Evolutionary conservation across 2,329 filamentous ascomycete species (phyloP).

Genomic region (Herpomyces periplanetae): DNA sequence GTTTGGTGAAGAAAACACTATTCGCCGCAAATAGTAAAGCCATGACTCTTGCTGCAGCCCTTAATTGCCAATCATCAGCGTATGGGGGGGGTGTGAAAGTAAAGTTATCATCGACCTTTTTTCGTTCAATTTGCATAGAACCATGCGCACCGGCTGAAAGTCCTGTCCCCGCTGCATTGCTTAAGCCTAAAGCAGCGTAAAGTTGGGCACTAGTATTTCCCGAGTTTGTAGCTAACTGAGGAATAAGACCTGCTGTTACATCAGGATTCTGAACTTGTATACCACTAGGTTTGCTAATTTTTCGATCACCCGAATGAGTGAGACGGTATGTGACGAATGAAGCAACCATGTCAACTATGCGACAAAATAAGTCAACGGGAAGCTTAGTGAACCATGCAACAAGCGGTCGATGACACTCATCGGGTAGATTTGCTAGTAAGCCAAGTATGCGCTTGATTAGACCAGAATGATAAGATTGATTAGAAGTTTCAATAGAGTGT

Average conservation of each 20-base stretch:
- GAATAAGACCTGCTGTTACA: constrained; percentile 28
- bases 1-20: constrained; percentile 10
- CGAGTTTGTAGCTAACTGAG: constrained; percentile 24
- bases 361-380: constrained; percentile 23
- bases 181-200: constrained; percentile 28
- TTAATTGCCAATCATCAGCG: constrained; percentile 58
- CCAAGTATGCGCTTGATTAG: constrained; percentile 56
- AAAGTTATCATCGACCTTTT: constrained; percentile 11
- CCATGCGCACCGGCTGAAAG: constrained; percentile 12
- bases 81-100: too few relatives aligned
- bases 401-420: constrained; percentile 33
- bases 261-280: too few relatives aligned
- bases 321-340: constrained; percentile 49
- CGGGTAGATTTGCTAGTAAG: constrained; percentile 30
- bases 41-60: constrained; percentile 37
- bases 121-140: constrained; percentile 7
- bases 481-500: too few relatives aligned
- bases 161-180: constrained; percentile 10
- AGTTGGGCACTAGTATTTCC: constrained; percentile 23
- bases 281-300: constrained; percentile 15
- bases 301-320: constrained; percentile 25
- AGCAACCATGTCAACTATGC: constrained; percentile 31
- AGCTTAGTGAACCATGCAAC: constrained; percentile 39
- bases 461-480: constrained; percentile 39
- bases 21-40: constrained; percentile 49